Percentiles rank a stretch among this genome's conserved stretches.
phyloP scores from a whole-genome alignment of 805 yeast species.

The Starmera caribaea region DNA sequence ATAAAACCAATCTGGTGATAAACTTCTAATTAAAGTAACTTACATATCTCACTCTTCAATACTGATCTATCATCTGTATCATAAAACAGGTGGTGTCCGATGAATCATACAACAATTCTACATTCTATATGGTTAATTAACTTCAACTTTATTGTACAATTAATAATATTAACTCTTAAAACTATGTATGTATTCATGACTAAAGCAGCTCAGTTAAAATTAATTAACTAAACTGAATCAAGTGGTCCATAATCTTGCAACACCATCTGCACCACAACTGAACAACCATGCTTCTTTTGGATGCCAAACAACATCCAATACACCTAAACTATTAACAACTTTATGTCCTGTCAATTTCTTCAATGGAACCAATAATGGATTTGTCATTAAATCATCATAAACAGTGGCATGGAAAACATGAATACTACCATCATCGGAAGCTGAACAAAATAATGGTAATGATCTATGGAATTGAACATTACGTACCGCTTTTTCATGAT shows the following conservation, averaged over 20 bases:
- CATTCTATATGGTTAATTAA: too few relatives aligned
- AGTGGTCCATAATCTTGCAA: constrained; percentile 95
- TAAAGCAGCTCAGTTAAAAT: too few relatives aligned
- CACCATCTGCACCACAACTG: constrained; percentile 94
- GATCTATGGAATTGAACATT: constrained; percentile 78
- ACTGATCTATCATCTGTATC: too few relatives aligned
- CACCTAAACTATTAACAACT: constrained; percentile 72
- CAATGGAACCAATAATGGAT: constrained; percentile 91
- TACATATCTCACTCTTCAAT: too few relatives aligned
- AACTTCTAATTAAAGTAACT: background rate
- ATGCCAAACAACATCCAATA: constrained; percentile 86
- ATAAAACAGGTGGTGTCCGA: too few relatives aligned
- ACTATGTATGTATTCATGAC: background rate
- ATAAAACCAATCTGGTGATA: background rate
- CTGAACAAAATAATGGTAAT: constrained; percentile 87
- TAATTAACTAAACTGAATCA: background rate
- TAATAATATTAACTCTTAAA: background rate
- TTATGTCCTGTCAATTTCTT: constrained; percentile 91
- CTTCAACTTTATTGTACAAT: background rate
- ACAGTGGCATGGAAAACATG: constrained; percentile 96
- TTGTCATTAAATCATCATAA: constrained; percentile 90
- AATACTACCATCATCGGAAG: constrained; percentile 87
- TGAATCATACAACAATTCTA: too few relatives aligned
- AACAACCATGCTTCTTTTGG: constrained; percentile 98
- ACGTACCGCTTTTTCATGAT: constrained; percentile 92